Conservation (phyloP, 768 basidiomycete species). For the Gelatoporia subvermispora region DNA sequence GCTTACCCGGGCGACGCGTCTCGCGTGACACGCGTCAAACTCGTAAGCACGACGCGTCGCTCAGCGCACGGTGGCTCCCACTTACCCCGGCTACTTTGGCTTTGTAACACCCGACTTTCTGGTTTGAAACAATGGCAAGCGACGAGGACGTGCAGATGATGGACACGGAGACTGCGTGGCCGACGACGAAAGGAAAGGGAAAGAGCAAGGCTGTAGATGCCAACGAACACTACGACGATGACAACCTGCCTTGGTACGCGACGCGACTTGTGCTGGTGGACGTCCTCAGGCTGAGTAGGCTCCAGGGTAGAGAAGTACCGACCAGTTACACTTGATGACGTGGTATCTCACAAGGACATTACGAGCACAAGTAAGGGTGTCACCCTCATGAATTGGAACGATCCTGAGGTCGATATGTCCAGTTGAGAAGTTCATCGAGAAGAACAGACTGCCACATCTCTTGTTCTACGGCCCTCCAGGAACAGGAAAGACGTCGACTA, state of each 20-base stretch:
- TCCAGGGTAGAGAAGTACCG: constrained; percentile 96
- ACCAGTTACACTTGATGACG: constrained; percentile 85
- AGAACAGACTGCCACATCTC: constrained; percentile 89
- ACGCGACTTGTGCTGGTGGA: constrained; percentile 1
- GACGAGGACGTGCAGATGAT: constrained; percentile 52
- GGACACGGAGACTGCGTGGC: constrained; percentile 31
- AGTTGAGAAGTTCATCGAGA: constrained; percentile 98
- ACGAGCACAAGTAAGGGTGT: constrained; percentile 79
- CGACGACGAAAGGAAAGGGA: constrained; percentile 43
- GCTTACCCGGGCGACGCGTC: constrained; percentile 12
- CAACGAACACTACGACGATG: constrained; percentile 39
- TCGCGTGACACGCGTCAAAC: constrained; percentile 15
- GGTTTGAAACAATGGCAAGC: too few species aligned
- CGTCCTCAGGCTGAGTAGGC: not conserved
- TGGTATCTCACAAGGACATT: constrained; percentile 96
- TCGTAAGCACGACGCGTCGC: constrained; percentile 10
- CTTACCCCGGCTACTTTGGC: not conserved
- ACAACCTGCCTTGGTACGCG: constrained; percentile 81
- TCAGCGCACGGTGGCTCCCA: not conserved
- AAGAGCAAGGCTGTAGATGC: constrained; percentile 59
- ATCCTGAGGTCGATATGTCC: constrained; percentile 8
- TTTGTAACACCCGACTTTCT: constrained; percentile 26
- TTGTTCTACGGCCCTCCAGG: constrained; percentile 98
- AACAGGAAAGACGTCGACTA: constrained; percentile 97
- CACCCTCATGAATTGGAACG: not conserved